phyloP scores from a whole-genome alignment of 768 basidiomycete species.

The Agrocybe chaxingu region DNA sequence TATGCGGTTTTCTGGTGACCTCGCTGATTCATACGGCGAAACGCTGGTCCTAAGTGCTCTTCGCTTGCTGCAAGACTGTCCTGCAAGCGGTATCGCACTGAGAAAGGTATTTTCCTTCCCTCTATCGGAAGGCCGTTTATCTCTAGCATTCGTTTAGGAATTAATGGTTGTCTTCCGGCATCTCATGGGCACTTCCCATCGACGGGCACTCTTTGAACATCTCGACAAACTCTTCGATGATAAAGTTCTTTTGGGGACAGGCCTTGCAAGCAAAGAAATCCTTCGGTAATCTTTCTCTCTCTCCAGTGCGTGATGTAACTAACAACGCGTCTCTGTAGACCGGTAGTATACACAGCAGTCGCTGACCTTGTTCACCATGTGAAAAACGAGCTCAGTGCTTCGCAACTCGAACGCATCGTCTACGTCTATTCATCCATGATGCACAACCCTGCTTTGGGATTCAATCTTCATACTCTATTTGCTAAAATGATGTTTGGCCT shows the following conservation, averaged over 20 bases:
- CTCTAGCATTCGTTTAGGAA: conserved; percentile 51
- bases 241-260: conserved; percentile 80
- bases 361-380: conserved; percentile 94
- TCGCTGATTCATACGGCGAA: conserved; percentile 75
- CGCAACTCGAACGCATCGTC: conserved; percentile 75
- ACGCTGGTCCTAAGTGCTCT: conserved; percentile 76
- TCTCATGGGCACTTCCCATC: conserved; percentile 74
- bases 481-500: conserved; percentile 92
- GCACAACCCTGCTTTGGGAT: conserved; percentile 81
- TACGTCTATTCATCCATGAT: conserved; percentile 84
- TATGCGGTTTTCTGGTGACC: conserved; percentile 57
- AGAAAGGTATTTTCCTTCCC: conserved; percentile 56
- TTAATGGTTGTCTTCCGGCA: conserved; percentile 91
- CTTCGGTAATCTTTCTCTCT: conserved; percentile 49
- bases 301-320: conserved; percentile 4
- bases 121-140: not conserved
- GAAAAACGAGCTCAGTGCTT: conserved; percentile 72
- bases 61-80: conserved; percentile 92
- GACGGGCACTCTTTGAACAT: conserved; percentile 74
- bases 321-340: conserved; percentile 35
- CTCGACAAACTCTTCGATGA: conserved; percentile 92
- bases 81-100: conserved; percentile 75
- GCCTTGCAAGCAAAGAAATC: conserved; percentile 81
- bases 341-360: conserved; percentile 80
- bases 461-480: conserved; percentile 83